A percentile compares a stretch with the other conserved stretches of the same genome.
These are phyloP conservation scores for Geotrichum restrictum DNA, from an alignment of 1,139 yeast genomes.

Conservation along the genomic window DNA sequence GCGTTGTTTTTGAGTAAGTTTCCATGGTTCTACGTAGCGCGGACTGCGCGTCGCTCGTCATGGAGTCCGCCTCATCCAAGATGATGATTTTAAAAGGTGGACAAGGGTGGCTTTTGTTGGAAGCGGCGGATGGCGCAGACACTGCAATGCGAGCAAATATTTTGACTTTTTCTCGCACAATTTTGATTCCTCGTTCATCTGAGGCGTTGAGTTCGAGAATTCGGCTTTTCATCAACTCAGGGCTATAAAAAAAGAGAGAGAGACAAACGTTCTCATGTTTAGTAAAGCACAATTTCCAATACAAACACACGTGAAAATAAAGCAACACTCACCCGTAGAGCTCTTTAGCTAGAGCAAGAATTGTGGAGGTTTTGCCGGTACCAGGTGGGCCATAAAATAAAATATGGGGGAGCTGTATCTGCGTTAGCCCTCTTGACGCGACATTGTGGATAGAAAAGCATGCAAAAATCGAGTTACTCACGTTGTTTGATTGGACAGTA, in stretches of 20 bases:
- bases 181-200: conserved; percentile 90
- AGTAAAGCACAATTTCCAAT: not conserved
- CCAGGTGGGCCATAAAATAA: conserved; percentile 97
- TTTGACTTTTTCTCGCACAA: conserved; percentile 88
- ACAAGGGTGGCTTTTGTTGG: conserved; percentile 73
- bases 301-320: no score
- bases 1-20: conserved; percentile 80
- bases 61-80: conserved; percentile 93
- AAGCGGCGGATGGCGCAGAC: conserved; percentile 70
- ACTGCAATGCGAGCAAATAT: conserved; percentile 86
- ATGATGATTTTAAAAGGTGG: conserved; percentile 87
- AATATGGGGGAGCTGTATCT: conserved; percentile 69
- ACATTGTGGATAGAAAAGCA: no score
- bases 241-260: conserved; percentile 19
- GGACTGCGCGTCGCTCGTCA: conserved; percentile 97
- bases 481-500: conserved; percentile 71
- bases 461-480: no score
- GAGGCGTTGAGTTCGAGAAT: conserved; percentile 93
- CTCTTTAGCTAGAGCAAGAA: conserved; percentile 80
- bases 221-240: conserved; percentile 58
- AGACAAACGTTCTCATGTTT: not conserved
- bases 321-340: conserved; percentile 52
- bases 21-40: conserved; percentile 97
- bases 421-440: not conserved
- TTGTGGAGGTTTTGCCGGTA: conserved; percentile 93